A percentile compares a stretch with the other conserved stretches of the same genome.
Evolutionary conservation across 805 yeast genomes (phyloP).

Genomic region (Spencermartinsiella europaea): DNA sequence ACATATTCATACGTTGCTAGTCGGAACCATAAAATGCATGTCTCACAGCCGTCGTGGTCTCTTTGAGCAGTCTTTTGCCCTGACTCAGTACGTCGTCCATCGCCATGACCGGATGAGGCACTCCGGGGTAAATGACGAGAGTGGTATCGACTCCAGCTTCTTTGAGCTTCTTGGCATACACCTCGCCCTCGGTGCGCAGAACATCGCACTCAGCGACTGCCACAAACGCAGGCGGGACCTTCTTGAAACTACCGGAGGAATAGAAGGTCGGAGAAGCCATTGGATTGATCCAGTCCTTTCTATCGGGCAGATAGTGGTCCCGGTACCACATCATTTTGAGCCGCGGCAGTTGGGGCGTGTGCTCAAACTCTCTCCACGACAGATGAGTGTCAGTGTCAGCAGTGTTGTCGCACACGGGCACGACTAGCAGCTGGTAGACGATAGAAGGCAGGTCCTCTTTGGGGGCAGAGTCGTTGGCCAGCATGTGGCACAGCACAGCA

Average conservation of each 20-base stretch:
- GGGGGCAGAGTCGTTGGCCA: constrained; percentile 27
- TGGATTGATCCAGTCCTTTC: constrained; percentile 28
- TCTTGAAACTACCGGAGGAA: constrained; percentile 36
- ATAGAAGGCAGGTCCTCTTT: constrained; percentile 31
- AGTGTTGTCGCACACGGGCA: constrained; percentile 25
- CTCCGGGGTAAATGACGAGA: constrained; percentile 34
- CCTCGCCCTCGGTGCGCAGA: constrained; percentile 41
- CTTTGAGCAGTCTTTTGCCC: constrained; percentile 12
- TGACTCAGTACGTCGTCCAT: constrained; percentile 37
- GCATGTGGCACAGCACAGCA: constrained; percentile 26
- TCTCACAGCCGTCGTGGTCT: constrained; percentile 13
- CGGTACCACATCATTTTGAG: constrained; percentile 44
- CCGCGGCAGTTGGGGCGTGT: constrained; percentile 39
- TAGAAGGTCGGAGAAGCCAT: constrained; percentile 41
- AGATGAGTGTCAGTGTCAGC: constrained; percentile 33
- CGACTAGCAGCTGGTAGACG: constrained; percentile 39
- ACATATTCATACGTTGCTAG: too few relatives aligned
- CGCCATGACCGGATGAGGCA: constrained; percentile 47
- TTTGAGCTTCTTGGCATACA: constrained; percentile 37
- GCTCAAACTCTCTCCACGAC: constrained; percentile 34
- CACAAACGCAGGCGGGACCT: constrained; percentile 39
- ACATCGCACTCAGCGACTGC: constrained; percentile 44
- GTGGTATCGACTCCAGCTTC: constrained; percentile 31
- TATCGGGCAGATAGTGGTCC: constrained; percentile 37
- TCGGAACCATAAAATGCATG: constrained; percentile 6